Conservation (phyloP, 2,329 filamentous ascomycete species). For the Hymenoscyphus occultus region DNA sequence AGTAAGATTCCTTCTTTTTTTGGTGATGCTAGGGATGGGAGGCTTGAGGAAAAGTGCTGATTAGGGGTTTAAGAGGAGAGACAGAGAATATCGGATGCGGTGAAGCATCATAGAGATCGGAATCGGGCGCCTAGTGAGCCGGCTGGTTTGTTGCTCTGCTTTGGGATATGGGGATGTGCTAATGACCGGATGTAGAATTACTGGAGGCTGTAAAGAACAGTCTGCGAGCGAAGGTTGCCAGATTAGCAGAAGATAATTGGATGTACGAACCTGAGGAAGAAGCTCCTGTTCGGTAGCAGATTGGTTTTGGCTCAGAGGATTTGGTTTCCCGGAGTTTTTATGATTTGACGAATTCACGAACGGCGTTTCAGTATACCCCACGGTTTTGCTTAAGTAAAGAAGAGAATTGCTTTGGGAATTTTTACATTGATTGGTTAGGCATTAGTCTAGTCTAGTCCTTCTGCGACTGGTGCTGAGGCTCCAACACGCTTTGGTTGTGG, state of each 20-base stretch:
- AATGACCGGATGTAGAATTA: conserved; percentile 51
- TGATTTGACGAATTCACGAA: conserved; percentile 1
- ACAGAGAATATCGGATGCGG: conserved; percentile 57
- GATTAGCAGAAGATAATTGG: conserved; percentile 81
- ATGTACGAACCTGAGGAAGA: conserved; percentile 67
- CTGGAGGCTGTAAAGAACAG: conserved; percentile 67
- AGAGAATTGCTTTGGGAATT: conserved; percentile 15
- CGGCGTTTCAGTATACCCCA: conserved; percentile 31
- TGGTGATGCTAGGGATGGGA: not conserved
- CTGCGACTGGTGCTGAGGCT: conserved; percentile 49
- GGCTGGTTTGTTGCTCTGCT: conserved; percentile 51
- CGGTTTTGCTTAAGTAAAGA: conserved; percentile 11
- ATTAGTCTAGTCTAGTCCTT: conserved; percentile 54
- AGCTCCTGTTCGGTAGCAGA: conserved; percentile 18
- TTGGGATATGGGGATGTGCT: not conserved
- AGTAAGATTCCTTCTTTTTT: conserved; percentile 37
- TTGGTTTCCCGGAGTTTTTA: not conserved
- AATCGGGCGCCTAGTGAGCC: conserved; percentile 58
- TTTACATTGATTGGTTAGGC: not conserved
- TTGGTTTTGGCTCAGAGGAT: conserved; percentile 6
- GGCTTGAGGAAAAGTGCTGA: conserved; percentile 14
- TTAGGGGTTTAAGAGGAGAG: conserved; percentile 49
- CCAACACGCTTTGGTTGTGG: conserved; percentile 39
- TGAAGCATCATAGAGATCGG: conserved; percentile 58
- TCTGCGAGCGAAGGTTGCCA: conserved; percentile 67